Conservation (phyloP, 495 filamentous ascomycete species). For the Immersiella caudata region DNA sequence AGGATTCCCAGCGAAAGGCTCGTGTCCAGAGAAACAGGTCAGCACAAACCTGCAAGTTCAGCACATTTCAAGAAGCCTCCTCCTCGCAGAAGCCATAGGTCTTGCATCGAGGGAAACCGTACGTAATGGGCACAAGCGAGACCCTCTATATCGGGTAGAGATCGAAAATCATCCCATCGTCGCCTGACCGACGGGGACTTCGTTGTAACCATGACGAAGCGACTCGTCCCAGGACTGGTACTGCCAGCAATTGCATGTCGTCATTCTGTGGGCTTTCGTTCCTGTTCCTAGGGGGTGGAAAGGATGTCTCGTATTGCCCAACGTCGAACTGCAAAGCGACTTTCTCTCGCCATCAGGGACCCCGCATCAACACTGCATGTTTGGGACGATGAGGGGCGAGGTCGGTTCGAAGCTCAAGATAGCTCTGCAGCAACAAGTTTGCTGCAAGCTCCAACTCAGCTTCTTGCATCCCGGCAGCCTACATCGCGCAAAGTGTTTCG, state of each 20-base stretch:
- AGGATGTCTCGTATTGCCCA: not conserved
- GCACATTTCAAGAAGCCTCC: not conserved
- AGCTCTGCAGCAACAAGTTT: not conserved
- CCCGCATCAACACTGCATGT: not conserved
- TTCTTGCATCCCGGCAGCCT: no score
- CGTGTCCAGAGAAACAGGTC: constrained; percentile 20
- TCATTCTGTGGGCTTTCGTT: not conserved
- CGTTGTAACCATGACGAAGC: not conserved
- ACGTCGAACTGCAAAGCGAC: not conserved
- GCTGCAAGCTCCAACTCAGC: not conserved
- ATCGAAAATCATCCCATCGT: not conserved
- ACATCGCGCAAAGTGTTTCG: no score
- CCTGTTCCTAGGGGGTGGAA: not conserved
- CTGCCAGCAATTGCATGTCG: not conserved
- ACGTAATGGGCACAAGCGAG: constrained; percentile 8
- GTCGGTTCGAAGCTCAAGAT: not conserved
- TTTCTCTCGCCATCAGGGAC: not conserved
- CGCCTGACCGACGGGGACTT: not conserved
- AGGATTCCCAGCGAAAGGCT: constrained; percentile 20
- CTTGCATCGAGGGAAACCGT: constrained; percentile 1
- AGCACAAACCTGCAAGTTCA: constrained; percentile 20
- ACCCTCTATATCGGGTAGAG: not conserved
- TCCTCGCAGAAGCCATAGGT: not conserved
- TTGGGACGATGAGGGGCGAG: not conserved
- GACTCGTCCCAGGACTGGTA: not conserved